phyloP scores from a whole-genome alignment of 495 filamentous ascomycete species.

The Aspergillus egyptiacus region DNA sequence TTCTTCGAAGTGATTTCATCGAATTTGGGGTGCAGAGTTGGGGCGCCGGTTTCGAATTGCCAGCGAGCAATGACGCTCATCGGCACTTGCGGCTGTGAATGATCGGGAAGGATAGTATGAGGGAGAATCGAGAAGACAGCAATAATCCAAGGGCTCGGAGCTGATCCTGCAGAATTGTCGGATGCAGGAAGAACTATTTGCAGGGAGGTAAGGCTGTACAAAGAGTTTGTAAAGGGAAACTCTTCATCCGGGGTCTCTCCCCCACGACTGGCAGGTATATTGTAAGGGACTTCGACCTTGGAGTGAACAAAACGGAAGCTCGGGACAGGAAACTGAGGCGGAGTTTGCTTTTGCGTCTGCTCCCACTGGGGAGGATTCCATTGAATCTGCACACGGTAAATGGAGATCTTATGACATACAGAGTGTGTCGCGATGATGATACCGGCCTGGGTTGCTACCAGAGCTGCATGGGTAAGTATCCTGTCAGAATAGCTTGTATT shows the following conservation, averaged over 20 bases:
- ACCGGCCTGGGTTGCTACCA: conserved; percentile 65
- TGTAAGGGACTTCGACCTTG: conserved; percentile 38
- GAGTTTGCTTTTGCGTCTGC: conserved; percentile 26
- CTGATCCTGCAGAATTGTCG: conserved; percentile 43
- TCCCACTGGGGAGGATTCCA: conserved; percentile 43
- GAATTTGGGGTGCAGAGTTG: conserved; percentile 63
- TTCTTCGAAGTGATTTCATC: conserved; percentile 64
- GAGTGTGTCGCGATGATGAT: conserved; percentile 63
- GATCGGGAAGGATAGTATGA: conserved; percentile 41
- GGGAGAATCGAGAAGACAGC: conserved; percentile 60
- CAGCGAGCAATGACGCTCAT: conserved; percentile 69
- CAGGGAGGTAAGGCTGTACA: conserved; percentile 58
- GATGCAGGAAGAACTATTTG: conserved; percentile 57
- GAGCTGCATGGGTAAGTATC: conserved; percentile 71
- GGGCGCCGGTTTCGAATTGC: conserved; percentile 59
- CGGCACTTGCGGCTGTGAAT: conserved; percentile 51
- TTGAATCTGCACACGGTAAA: conserved; percentile 53
- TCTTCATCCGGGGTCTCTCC: conserved; percentile 27
- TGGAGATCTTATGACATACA: conserved; percentile 56
- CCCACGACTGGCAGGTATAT: conserved; percentile 23
- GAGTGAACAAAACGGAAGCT: conserved; percentile 35
- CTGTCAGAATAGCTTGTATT: conserved; percentile 61
- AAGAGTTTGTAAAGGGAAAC: conserved; percentile 29
- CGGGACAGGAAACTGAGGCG: conserved; percentile 38
- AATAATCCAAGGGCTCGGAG: conserved; percentile 56